phyloP scores from a whole-genome alignment of 2,329 filamentous ascomycete genomes.

The Arthrobotrys conoides region DNA sequence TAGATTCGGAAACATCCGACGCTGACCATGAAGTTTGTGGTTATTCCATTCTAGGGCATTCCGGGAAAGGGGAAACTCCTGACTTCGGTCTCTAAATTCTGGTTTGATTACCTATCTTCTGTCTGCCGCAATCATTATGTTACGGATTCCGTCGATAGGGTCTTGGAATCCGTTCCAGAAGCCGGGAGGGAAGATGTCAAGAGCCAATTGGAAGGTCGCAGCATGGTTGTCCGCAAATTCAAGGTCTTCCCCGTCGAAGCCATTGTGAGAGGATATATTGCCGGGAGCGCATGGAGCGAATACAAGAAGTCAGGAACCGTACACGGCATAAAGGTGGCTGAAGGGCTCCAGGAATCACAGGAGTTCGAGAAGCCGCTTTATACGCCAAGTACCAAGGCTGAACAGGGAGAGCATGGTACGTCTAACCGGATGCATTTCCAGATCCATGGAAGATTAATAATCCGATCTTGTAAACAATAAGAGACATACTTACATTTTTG shows the following conservation, averaged over 20 bases:
- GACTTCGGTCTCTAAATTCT: slow-evolving; percentile 77
- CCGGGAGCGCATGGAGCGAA: slow-evolving; percentile 86
- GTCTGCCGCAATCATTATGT: slow-evolving; percentile 75
- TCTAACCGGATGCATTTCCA: slow-evolving; percentile 32
- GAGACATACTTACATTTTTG: slow-evolving; percentile 32
- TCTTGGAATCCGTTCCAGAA: slow-evolving; percentile 60
- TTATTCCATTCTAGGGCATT: slow-evolving; percentile 72
- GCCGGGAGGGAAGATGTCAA: slow-evolving; percentile 68
- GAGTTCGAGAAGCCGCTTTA: slow-evolving; percentile 79
- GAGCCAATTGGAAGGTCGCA: slow-evolving; percentile 74
- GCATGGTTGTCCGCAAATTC: slow-evolving; percentile 82
- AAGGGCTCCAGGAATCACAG: slow-evolving; percentile 79
- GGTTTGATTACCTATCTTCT: slow-evolving; percentile 76
- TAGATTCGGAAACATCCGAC: slow-evolving; percentile 65
- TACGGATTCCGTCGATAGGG: slow-evolving; percentile 71
- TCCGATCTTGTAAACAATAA: slow-evolving; percentile 25
- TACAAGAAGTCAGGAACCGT: slow-evolving; percentile 81
- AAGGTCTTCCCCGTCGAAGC: slow-evolving; percentile 84
- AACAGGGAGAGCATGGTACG: slow-evolving; percentile 76
- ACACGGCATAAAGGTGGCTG: slow-evolving; percentile 79
- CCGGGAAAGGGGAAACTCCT: slow-evolving; percentile 78
- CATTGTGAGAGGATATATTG: slow-evolving; percentile 91
- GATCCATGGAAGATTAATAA: slow-evolving; percentile 33
- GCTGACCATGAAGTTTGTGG: slow-evolving; percentile 23
- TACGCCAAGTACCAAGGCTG: slow-evolving; percentile 88